Percentiles rank a stretch among this genome's conserved stretches.
Evolutionary conservation across 805 yeast genomes (phyloP).

Genomic region (Zygosaccharomyces siamensis): DNA sequence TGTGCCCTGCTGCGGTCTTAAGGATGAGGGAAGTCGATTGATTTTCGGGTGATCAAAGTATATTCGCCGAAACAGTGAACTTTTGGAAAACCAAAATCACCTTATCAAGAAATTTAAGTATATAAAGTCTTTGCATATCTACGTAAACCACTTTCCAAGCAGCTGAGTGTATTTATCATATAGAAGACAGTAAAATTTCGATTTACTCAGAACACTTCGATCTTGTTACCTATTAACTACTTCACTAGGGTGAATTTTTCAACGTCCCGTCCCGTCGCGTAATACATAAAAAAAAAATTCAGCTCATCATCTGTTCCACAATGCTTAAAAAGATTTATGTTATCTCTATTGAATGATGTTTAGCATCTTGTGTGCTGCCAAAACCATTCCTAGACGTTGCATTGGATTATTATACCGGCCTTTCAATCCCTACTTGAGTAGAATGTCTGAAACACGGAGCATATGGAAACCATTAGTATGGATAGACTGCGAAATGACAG

Average conservation of each 20-base stretch:
- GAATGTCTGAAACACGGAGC: slow-evolving; percentile 1
- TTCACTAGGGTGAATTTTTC: not conserved
- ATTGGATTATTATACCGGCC: not conserved
- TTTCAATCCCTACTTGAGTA: slow-evolving; percentile 3
- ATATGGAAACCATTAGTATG: slow-evolving; percentile 59
- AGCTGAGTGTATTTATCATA: not conserved
- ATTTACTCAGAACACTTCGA: not conserved
- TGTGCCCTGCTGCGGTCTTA: not conserved
- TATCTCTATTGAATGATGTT: not conserved
- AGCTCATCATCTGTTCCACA: not conserved
- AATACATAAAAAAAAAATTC: not conserved
- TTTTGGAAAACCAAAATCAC: not conserved
- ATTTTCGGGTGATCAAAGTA: not conserved
- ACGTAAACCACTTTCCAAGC: not conserved
- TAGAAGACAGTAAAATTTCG: not conserved
- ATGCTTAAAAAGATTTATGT: not conserved
- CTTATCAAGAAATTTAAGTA: not conserved
- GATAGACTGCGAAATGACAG: slow-evolving; percentile 99
- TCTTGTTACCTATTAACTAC: not conserved
- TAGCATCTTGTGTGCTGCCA: not conserved
- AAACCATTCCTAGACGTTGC: not conserved
- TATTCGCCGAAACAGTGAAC: not conserved
- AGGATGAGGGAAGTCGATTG: not conserved
- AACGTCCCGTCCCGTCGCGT: not conserved
- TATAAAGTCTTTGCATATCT: not conserved